Conservation (phyloP, 2,329 filamentous ascomycete genomes). For the Fusarium acutatum region DNA sequence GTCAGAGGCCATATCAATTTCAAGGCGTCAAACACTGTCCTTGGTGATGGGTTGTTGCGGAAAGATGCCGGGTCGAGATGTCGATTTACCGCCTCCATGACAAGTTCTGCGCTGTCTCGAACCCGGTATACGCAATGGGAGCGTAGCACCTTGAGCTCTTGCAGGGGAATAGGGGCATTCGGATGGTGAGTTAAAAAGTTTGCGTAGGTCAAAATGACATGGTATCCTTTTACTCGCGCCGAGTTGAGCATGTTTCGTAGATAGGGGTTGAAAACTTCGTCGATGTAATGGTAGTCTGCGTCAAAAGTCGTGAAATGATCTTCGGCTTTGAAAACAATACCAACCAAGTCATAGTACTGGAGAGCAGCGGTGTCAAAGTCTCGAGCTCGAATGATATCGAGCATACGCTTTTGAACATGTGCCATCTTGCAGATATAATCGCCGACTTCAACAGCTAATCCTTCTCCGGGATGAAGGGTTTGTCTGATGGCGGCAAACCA, state of each 20-base stretch:
- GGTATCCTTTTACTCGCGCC: conserved; percentile 48
- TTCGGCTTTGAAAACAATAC: conserved; percentile 40
- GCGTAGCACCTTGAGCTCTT: conserved; percentile 42
- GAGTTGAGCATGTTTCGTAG: conserved; percentile 47
- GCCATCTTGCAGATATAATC: conserved; percentile 42
- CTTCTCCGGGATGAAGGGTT: conserved; percentile 38
- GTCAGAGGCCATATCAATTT: conserved; percentile 51
- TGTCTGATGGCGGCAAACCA: conserved; percentile 48
- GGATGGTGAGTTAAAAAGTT: conserved; percentile 49
- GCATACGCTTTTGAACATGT: conserved; percentile 41
- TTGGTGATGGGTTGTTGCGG: conserved; percentile 43
- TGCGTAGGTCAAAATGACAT: conserved; percentile 44
- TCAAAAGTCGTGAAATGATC: conserved; percentile 29
- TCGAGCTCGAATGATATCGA: conserved; percentile 37
- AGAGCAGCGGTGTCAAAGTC: conserved; percentile 43
- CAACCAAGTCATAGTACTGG: conserved; percentile 40
- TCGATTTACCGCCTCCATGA: conserved; percentile 41
- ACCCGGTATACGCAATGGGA: conserved; percentile 40
- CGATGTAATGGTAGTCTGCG: not conserved
- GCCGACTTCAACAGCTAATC: conserved; percentile 40
- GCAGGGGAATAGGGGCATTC: conserved; percentile 32
- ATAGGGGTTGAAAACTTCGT: conserved; percentile 40
- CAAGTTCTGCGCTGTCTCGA: conserved; percentile 40
- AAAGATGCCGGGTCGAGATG: conserved; percentile 39
- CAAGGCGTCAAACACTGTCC: conserved; percentile 48